Conservation (phyloP, 2,329 filamentous ascomycete genomes). For the Leptographium flavum region DNA sequence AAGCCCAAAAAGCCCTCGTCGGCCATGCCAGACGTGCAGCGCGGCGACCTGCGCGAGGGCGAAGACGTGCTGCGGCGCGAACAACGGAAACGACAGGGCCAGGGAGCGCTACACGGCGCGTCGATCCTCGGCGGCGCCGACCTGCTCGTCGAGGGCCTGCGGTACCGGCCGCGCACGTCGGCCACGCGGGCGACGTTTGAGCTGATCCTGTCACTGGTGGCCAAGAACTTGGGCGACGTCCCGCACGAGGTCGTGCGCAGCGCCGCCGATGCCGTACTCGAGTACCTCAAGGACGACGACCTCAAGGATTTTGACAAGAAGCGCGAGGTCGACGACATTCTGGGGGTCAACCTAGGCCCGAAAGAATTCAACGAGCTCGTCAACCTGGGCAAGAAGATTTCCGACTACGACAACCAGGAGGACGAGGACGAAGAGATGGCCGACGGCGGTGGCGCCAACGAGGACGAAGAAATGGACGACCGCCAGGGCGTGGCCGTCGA, state of each 20-base stretch:
- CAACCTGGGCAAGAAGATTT: slow-evolving; percentile 96
- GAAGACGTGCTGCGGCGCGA: slow-evolving; percentile 72
- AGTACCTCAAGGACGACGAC: slow-evolving; percentile 87
- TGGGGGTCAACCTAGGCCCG: slow-evolving; percentile 66
- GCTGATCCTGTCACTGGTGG: slow-evolving; percentile 82
- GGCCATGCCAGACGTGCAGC: slow-evolving; percentile 54
- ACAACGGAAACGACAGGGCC: slow-evolving; percentile 75
- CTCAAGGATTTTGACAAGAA: slow-evolving; percentile 98
- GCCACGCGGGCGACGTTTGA: slow-evolving; percentile 90
- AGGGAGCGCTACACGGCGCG: slow-evolving; percentile 52
- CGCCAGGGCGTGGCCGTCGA: slow-evolving; percentile 94
- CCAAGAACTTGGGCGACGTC: slow-evolving; percentile 79
- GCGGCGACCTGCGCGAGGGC: slow-evolving; percentile 64
- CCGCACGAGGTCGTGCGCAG: slow-evolving; percentile 83
- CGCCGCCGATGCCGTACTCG: slow-evolving; percentile 80
- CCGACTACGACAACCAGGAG: slow-evolving; percentile 92
- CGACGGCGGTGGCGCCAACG: slow-evolving; percentile 38
- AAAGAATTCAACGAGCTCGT: slow-evolving; percentile 96
- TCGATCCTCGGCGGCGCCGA: slow-evolving; percentile 68
- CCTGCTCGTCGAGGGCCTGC: slow-evolving; percentile 77
- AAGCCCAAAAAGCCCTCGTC: slow-evolving; percentile 67
- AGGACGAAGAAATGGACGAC: slow-evolving; percentile 72
- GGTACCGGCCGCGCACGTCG: slow-evolving; percentile 80
- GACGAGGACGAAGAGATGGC: slow-evolving; percentile 83
- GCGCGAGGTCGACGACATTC: slow-evolving; percentile 86